These are phyloP conservation scores for Ophiostoma quercus DNA, from an alignment of 2,329 filamentous ascomycete genomes.

Conservation along the genomic window DNA sequence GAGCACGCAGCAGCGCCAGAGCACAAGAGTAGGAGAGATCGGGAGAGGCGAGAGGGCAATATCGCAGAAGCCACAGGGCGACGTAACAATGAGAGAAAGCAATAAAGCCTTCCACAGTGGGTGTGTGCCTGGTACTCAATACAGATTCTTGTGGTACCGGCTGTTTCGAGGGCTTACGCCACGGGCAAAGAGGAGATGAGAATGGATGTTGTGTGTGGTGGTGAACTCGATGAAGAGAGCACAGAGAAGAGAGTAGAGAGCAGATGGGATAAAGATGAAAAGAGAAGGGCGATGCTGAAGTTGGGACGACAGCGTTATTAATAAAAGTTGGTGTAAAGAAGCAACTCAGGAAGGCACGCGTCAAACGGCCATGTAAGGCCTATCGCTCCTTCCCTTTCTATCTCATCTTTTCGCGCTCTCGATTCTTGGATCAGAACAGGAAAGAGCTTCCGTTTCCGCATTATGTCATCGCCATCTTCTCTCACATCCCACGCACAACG, in stretches of 20 bases:
- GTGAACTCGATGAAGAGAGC: not conserved
- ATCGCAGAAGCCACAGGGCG: not conserved
- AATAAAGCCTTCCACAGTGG: not conserved
- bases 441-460: not conserved
- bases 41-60: constrained; percentile 6
- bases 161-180: not conserved
- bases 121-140: not conserved
- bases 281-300: not conserved
- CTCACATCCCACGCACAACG: not conserved
- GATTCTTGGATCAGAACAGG: not conserved
- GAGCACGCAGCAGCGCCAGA: not conserved
- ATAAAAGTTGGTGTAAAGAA: not conserved
- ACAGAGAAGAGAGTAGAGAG: not conserved
- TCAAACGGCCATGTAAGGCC: not conserved
- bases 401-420: not conserved
- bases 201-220: not conserved
- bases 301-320: not conserved
- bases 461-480: not conserved
- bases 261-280: not conserved
- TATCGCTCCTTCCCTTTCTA: constrained; percentile 3
- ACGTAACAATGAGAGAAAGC: not conserved
- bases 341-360: not conserved
- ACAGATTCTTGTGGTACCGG: not conserved
- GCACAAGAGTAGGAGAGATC: not conserved
- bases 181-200: not conserved